phyloP scores from a whole-genome alignment of 2,329 filamentous ascomycete species.

The Teratosphaeria pseudoeucalypti region DNA sequence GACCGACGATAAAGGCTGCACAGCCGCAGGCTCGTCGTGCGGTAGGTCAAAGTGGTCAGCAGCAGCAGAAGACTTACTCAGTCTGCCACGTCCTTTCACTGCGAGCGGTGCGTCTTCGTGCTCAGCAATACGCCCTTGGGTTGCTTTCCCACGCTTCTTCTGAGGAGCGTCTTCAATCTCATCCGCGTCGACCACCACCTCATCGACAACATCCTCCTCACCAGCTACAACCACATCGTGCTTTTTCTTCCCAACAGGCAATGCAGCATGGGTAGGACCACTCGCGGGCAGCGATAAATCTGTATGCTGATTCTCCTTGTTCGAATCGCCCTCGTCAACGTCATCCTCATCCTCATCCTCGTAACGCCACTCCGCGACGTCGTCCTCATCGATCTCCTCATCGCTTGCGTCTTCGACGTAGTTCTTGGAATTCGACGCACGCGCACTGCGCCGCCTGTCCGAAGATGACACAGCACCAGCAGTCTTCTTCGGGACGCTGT shows the following conservation, averaged over 20 bases:
- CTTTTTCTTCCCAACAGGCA: neutral
- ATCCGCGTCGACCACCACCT: neutral
- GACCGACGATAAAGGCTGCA: neutral
- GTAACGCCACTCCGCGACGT: neutral
- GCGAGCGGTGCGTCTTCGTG: neutral
- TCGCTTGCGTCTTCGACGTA: conserved; percentile 36
- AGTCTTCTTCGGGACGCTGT: conserved; percentile 30
- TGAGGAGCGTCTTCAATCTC: neutral
- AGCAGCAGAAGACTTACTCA: neutral
- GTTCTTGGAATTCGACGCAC: conserved; percentile 30
- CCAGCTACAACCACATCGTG: neutral
- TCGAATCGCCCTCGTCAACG: conserved; percentile 13
- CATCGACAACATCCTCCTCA: conserved; percentile 15
- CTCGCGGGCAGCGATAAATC: conserved; percentile 21
- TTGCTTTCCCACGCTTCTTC: neutral
- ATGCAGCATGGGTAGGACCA: conserved; percentile 12
- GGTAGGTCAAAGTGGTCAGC: neutral
- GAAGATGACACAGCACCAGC: conserved; percentile 28
- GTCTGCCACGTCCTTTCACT: neutral
- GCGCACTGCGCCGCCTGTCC: conserved; percentile 34
- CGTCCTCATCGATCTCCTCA: conserved; percentile 14
- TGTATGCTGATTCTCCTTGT: conserved; percentile 13
- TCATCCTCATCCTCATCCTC: conserved; percentile 29
- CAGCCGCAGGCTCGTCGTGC: neutral
- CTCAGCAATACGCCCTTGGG: neutral